phyloP scores from a whole-genome alignment of 768 basidiomycete genomes.

The Grammothele lineata region DNA sequence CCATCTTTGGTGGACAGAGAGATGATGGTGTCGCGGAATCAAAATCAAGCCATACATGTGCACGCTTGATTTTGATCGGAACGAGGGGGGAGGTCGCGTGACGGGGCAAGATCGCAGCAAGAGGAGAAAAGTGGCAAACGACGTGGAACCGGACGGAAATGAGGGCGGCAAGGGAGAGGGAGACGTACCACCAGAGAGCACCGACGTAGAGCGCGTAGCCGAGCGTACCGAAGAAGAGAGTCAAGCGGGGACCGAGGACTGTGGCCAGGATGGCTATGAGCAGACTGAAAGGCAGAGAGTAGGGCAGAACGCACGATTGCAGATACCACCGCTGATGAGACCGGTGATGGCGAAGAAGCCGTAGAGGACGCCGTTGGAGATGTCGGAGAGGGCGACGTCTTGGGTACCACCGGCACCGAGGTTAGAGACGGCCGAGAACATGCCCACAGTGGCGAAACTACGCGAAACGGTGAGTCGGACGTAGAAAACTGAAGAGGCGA shows the following conservation, averaged over 20 bases:
- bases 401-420: slow-evolving; percentile 37
- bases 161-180: background rate
- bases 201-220: slow-evolving; percentile 52
- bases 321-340: slow-evolving; percentile 36
- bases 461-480: background rate
- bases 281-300: background rate
- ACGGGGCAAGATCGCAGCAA: no score
- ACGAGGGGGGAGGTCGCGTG: no score
- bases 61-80: no score
- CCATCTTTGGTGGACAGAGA: background rate
- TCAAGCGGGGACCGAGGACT: slow-evolving; percentile 46
- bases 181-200: slow-evolving; percentile 38
- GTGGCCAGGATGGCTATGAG: background rate
- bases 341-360: slow-evolving; percentile 39
- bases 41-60: no score
- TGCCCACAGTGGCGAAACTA: slow-evolving; percentile 35
- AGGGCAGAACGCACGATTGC: slow-evolving; percentile 23
- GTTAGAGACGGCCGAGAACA: slow-evolving; percentile 36
- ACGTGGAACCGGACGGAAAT: no score
- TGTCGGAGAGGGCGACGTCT: slow-evolving; percentile 36
- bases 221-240: slow-evolving; percentile 46
- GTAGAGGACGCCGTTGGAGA: slow-evolving; percentile 39
- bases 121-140: no score
- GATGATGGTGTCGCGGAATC: no score
- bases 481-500: background rate